These are phyloP conservation scores for Botrytis cinerea DNA, from an alignment of 2,329 filamentous ascomycete species.

Conservation along the genomic window DNA sequence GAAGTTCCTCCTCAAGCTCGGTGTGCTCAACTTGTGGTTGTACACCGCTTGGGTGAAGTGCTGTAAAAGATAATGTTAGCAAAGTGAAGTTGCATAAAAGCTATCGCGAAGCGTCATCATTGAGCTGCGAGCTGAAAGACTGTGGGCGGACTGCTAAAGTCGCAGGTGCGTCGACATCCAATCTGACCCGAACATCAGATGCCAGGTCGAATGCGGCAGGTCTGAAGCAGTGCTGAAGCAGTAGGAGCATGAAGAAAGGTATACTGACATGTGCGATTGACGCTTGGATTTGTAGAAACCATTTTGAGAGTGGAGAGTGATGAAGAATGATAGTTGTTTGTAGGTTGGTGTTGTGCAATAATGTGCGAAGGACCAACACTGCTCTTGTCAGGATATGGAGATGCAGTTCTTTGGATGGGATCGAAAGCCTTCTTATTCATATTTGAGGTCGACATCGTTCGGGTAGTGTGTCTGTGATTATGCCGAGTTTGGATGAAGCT, in stretches of 20 bases:
- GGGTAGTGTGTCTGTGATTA: constrained; percentile 16
- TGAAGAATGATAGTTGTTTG: constrained; percentile 35
- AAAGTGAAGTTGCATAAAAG: not conserved
- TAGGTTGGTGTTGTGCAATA: constrained; percentile 34
- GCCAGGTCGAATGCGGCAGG: not conserved
- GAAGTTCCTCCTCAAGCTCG: constrained; percentile 95
- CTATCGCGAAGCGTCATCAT: constrained; percentile 52
- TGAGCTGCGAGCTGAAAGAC: not conserved
- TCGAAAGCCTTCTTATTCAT: constrained; percentile 28
- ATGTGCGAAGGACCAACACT: constrained; percentile 34
- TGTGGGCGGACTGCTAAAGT: not conserved
- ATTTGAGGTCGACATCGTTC: constrained; percentile 20
- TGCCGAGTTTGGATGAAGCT: constrained; percentile 22
- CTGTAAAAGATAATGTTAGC: constrained; percentile 18
- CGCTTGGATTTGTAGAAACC: constrained; percentile 22
- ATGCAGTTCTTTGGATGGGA: constrained; percentile 36
- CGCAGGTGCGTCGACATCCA: not conserved
- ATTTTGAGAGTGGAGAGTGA: constrained; percentile 38
- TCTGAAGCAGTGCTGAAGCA: not conserved
- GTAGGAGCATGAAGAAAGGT: constrained; percentile 35
- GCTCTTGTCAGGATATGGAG: constrained; percentile 39
- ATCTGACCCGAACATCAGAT: not conserved
- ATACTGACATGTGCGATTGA: constrained; percentile 59
- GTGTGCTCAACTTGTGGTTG: constrained; percentile 73
- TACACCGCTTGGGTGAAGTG: constrained; percentile 40